Evolutionary conservation across 345 rosid species (phyloP), one percentile per base, ranked within the genome.

Genomic region (Moringa oleifera): DNA sequence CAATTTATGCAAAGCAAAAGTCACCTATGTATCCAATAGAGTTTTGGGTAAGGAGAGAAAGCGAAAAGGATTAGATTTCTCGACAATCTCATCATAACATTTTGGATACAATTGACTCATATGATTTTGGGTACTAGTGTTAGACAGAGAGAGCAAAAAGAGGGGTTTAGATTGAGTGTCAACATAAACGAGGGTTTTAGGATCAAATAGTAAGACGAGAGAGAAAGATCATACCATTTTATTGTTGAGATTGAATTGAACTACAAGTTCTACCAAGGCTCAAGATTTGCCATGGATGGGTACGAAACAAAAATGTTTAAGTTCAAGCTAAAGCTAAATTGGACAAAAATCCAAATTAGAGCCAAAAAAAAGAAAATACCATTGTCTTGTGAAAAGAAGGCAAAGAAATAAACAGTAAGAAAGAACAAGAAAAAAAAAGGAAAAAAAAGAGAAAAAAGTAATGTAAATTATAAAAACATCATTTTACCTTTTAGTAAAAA

Each of bases 161-260:
- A 95, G 80, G 69, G 81, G 71, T 41, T 96, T 96, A 20, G 92
- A 79, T 61, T 58, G 69, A 53, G 95, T 82, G 21, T 91, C 97
- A 56, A 80, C 23, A 83, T 81, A 85, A 61, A 87, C 68, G 47
- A 84, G 75, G 71, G 82, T 67, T 69, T 76, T 82, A 64, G 87
- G 76, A 66, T 74, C 79, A 71, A 87, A 77, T 69, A 68, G 20
- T 22, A 86, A 64, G 52, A 72, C 65, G 62, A 87, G 55, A 18
- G 87, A 72, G 28, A 78, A 31, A 61, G 85, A 76, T 59, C 71
- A 81, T 62, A 79, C 72, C 53, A 73, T 70, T 58, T 77, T 71
- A 33, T 51, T 51, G 55, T 78, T 73, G 72, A 77, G 85, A 68
- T 85, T 89, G 69, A 78, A 79, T 67, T 63, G 81, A 55, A 82